Evolutionary conservation across 2,329 filamentous ascomycete genomes (phyloP).

Genomic region (Paecilomyces fulvus): DNA sequence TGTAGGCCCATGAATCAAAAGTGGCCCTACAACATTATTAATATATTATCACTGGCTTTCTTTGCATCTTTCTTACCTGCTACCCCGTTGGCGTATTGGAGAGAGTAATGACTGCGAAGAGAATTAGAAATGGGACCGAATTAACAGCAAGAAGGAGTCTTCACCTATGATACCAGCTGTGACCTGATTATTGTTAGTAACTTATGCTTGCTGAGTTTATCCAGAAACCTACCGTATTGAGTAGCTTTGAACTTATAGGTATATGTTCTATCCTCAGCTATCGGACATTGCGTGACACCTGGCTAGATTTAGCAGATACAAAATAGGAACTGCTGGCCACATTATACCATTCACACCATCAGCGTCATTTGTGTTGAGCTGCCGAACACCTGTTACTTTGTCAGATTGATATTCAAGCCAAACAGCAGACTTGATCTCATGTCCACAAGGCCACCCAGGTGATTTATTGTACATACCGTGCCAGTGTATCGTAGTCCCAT

Average conservation of each 20-base stretch:
- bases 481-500: constrained; percentile 9
- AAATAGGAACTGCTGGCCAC: background rate
- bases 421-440: background rate
- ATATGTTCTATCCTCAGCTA: constrained; percentile 2
- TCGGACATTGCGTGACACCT: constrained; percentile 1
- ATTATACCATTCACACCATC: constrained; percentile 2
- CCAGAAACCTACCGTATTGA: constrained; percentile 15
- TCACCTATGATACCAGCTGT: constrained; percentile 3
- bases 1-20: constrained; percentile 21
- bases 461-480: constrained; percentile 2
- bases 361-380: background rate
- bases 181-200: constrained; percentile 12
- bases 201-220: constrained; percentile 12
- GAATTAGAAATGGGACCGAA: background rate
- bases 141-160: background rate
- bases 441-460: background rate
- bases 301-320: background rate
- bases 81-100: constrained; percentile 1
- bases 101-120: constrained; percentile 1
- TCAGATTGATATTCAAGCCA: background rate
- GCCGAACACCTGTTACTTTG: background rate
- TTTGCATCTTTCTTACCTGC: background rate
- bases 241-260: constrained; percentile 18
- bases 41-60: constrained; percentile 12
- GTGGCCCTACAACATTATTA: constrained; percentile 18